A percentile compares a stretch with the other conserved stretches of the same genome.
These are phyloP conservation scores for Colletotrichum abscissum DNA, from an alignment of 2,329 filamentous ascomycete species.

Conservation along the genomic window DNA sequence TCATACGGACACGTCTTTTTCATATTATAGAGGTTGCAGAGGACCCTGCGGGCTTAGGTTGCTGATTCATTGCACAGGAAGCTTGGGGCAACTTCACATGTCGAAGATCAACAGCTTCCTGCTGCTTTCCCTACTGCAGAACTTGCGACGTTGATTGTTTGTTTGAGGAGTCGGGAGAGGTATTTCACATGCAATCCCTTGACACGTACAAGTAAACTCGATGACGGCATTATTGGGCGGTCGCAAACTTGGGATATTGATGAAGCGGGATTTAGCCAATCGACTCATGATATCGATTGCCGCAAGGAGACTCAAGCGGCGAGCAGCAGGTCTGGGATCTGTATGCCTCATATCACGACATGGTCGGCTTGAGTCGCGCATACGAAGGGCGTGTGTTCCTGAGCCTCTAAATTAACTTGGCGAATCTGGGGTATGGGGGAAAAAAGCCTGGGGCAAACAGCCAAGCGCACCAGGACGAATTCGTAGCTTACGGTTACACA, in stretches of 20 bases:
- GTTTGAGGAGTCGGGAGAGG: neutral
- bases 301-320: neutral
- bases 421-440: neutral
- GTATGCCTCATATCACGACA: neutral
- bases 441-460: neutral
- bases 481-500: neutral
- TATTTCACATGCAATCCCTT: slow-evolving; percentile 1
- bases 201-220: neutral
- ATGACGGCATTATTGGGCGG: neutral
- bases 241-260: neutral
- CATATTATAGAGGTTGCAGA: neutral
- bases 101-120: neutral
- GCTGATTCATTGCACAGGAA: slow-evolving; percentile 1
- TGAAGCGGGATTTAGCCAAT: neutral
- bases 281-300: neutral
- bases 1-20: neutral
- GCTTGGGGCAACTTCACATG: slow-evolving; percentile 17
- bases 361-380: neutral
- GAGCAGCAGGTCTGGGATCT: neutral
- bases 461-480: neutral
- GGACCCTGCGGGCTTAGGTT: neutral
- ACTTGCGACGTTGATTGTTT: neutral
- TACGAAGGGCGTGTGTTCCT: neutral
- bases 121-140: neutral
- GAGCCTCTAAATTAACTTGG: neutral